Evolutionary conservation across 352 stramenopile species (phyloP), one percentile per base, ranked within the genome.

Genomic region (Thalassiosira delicatula): DNA sequence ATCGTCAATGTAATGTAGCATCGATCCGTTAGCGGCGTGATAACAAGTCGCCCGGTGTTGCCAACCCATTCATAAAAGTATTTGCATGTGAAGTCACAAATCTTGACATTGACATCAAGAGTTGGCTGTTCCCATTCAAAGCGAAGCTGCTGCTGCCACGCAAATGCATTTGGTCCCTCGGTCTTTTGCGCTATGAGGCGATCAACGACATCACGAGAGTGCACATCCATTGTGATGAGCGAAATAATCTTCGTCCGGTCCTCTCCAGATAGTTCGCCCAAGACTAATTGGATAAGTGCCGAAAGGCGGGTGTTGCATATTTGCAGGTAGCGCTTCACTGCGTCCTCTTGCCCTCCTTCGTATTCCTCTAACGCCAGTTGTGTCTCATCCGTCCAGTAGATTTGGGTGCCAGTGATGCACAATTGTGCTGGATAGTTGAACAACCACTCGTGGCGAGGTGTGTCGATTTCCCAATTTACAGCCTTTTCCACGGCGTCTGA

Each of bases 11-110:
- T 99, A 11, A 99, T 92, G 86, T 99, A 99, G 86, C 97, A 99
- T 56, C 97, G 92, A 90, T 99, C 98, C 0, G 98, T 99, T 30
- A 99, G 89, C 12, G 98, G 98, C 27, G 98, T 99, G 74, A 99
- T 97, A 3, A 99, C 98, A 9, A 99, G 94, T 17, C 98, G 93
- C 77, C 99, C 98, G 33, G 97, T 97, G 65, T 99, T 98, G 63
- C 98, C 98, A 60, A 99, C 94, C 76, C 99, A 99, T 86, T 99
- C 98, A 85, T 99, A 99, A 4, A 97, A 97, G 85, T 99, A 99
- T 44, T 96, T 98, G 85, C 99, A 99, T 44, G 96, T 98, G 72
- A 99, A 99, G 63, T 85, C 97, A 5, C 97, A 97, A 83, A 99
- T 99, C 0, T 97, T 98, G 53, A 99, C 96, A 81, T 95, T 97